phyloP scores from a whole-genome alignment of 257 asterid genomes.

The Lavandula angustifolia region DNA sequence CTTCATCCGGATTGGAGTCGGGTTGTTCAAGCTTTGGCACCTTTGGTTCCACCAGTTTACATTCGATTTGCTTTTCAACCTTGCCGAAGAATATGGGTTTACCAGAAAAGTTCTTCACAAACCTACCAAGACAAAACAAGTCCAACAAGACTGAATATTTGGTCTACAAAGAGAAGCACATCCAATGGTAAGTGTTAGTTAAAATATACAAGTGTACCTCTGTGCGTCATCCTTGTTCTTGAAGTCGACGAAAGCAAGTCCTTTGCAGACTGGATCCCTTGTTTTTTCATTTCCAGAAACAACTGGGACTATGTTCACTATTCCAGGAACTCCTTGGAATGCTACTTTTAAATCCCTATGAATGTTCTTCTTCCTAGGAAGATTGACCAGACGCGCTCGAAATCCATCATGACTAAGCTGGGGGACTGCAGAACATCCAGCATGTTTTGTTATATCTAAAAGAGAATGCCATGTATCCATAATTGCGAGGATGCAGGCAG shows the following conservation, averaged over 20 bases:
- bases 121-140: constrained; percentile 46
- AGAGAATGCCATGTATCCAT: constrained; percentile 4
- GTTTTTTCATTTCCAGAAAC: constrained; percentile 87
- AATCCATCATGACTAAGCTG: constrained; percentile 43
- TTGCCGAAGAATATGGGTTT: constrained; percentile 65
- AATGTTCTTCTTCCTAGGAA: constrained; percentile 90
- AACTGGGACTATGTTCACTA: constrained; percentile 63
- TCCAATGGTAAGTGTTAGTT: neutral
- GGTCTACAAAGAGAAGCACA: neutral
- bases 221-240: constrained; percentile 62
- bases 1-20: constrained; percentile 23
- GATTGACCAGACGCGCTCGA: constrained; percentile 78
- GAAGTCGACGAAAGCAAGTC: constrained; percentile 75
- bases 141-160: constrained; percentile 4
- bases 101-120: constrained; percentile 69
- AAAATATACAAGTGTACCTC: constrained; percentile 41
- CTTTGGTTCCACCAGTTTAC: constrained; percentile 50
- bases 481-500: neutral
- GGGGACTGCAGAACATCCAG: constrained; percentile 40
- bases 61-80: constrained; percentile 69
- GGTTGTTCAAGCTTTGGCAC: constrained; percentile 29
- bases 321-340: constrained; percentile 71
- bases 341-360: constrained; percentile 71
- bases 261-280: constrained; percentile 91
- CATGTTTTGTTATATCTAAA: constrained; percentile 6